Percentiles rank a stretch among this genome's conserved stretches.
These are phyloP conservation scores for Rhynchospora pubera DNA, from an alignment of 176 grass and related monocot genomes.

Conservation along the genomic window DNA sequence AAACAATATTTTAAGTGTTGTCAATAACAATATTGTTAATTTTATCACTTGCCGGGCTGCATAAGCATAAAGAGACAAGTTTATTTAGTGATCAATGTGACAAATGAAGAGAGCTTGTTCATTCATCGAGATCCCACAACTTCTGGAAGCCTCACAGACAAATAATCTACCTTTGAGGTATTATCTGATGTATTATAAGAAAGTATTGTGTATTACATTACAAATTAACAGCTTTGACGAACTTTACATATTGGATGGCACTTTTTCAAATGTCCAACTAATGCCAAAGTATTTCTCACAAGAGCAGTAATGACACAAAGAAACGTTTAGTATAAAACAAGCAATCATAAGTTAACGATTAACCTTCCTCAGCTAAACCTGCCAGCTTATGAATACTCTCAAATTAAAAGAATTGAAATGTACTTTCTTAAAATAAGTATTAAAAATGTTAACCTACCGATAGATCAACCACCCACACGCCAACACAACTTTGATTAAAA, in stretches of 20 bases:
- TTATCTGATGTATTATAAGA: not conserved
- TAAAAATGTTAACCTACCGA: constrained; percentile 40
- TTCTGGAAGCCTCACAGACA: not conserved
- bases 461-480: constrained; percentile 96
- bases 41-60: not conserved
- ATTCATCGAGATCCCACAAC: not conserved
- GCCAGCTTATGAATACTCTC: not conserved
- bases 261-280: not conserved
- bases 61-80: not conserved
- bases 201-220: not conserved
- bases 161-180: not conserved
- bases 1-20: not conserved
- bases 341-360: not conserved
- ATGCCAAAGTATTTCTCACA: not conserved
- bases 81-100: not conserved
- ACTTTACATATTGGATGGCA: not conserved
- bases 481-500: constrained; percentile 99
- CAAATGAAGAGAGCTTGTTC: not conserved
- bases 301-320: not conserved
- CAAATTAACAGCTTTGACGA: not conserved
- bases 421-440: not conserved
- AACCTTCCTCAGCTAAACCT: constrained; percentile 2
- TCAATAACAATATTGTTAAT: not conserved
- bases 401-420: constrained; percentile 2
- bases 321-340: not conserved